A percentile compares a stretch with the other conserved stretches of the same genome.
Conservation (phyloP, 441 rosid genomes). For the Erodium moschatum region DNA sequence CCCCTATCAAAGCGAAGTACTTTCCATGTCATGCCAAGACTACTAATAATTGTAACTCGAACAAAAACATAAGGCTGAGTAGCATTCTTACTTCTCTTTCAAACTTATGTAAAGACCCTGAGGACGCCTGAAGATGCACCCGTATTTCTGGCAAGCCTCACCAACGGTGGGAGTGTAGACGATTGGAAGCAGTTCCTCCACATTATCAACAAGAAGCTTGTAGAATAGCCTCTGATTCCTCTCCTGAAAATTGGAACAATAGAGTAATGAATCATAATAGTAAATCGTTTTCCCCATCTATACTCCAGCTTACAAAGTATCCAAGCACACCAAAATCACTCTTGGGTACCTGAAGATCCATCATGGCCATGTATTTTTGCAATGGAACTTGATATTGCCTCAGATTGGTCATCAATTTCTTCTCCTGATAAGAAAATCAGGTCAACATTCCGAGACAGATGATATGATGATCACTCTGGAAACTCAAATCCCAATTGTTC, state of each 20-base stretch:
- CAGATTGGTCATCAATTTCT: conserved; percentile 60
- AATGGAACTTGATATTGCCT: conserved; percentile 64
- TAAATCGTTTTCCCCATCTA: background rate
- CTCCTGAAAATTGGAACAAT: conserved; percentile 34
- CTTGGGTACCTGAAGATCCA: conserved; percentile 69
- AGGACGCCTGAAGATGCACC: conserved; percentile 67
- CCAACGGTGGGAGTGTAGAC: conserved; percentile 91
- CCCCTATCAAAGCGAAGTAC: conserved; percentile 34
- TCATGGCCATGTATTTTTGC: conserved; percentile 78
- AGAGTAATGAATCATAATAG: background rate
- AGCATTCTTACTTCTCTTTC: conserved; percentile 47
- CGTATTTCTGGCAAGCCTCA: conserved; percentile 84
- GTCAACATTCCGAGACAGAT: background rate
- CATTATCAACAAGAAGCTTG: conserved; percentile 70
- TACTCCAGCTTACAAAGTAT: background rate
- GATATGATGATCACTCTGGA: background rate
- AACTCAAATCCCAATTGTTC: background rate
- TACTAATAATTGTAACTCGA: background rate
- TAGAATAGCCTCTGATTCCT: conserved; percentile 77
- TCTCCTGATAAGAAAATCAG: conserved; percentile 39
- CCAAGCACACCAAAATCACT: background rate
- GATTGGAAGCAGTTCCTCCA: conserved; percentile 81
- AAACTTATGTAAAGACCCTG: conserved; percentile 79
- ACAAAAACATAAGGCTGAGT: background rate
- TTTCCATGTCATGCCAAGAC: background rate